Evolutionary conservation across 805 yeast species (phyloP).

Genomic region (Starmerella gropengiesseri): DNA sequence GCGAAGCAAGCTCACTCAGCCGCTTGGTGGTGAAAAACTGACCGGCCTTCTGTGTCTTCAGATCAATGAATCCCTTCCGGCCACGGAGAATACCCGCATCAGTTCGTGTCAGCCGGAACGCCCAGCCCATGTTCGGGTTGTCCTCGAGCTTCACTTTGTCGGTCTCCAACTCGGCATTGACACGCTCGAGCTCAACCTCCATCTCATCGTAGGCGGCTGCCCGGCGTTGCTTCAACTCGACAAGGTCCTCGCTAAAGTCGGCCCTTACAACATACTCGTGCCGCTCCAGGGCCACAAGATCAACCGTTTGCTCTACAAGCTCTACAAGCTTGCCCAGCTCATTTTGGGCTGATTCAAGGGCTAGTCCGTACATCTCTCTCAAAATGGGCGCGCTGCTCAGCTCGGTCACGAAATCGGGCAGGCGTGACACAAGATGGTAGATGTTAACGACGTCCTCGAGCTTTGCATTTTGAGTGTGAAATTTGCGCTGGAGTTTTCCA

Average conservation of each 20-base stretch:
- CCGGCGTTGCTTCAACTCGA: constrained; percentile 47
- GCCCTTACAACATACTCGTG: constrained; percentile 81
- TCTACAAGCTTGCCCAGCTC: constrained; percentile 63
- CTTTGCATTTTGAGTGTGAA: constrained; percentile 44
- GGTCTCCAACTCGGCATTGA: constrained; percentile 64
- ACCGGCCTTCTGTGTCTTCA: constrained; percentile 91
- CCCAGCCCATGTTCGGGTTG: constrained; percentile 86
- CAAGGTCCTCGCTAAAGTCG: constrained; percentile 73
- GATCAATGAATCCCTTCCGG: constrained; percentile 51
- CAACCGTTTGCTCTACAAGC: constrained; percentile 85
- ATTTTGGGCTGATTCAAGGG: constrained; percentile 39
- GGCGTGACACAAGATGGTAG: constrained; percentile 61
- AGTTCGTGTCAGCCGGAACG: constrained; percentile 77
- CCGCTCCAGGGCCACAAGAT: constrained; percentile 66
- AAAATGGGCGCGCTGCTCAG: constrained; percentile 37
- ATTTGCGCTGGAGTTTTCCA: constrained; percentile 59
- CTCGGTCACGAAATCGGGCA: constrained; percentile 57
- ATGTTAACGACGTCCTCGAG: constrained; percentile 83
- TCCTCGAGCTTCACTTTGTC: constrained; percentile 85
- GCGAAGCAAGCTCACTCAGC: constrained; percentile 48
- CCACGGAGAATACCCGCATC: constrained; percentile 74
- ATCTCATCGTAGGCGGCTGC: constrained; percentile 47
- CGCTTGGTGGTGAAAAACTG: constrained; percentile 73
- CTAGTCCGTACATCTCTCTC: constrained; percentile 44
- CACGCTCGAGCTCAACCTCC: constrained; percentile 46